Evolutionary conservation across 345 rosid species (phyloP).

Genomic region (Diplotaxis tenuifolia): DNA sequence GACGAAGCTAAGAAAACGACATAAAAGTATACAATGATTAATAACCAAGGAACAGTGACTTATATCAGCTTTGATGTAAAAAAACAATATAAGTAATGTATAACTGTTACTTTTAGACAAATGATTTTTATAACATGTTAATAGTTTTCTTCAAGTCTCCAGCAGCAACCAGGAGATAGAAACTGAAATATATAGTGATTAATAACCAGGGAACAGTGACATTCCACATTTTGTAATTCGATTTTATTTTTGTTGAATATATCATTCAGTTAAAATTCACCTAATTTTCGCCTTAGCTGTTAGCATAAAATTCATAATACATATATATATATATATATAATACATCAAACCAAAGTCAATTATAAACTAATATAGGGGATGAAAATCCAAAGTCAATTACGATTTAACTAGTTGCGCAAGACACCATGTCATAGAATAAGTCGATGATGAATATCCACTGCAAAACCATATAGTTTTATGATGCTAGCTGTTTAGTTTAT

Average conservation of each 20-base stretch:
- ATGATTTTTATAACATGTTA: background rate
- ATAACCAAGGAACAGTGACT: slow-evolving; percentile 14
- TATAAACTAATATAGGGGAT: slow-evolving; percentile 1
- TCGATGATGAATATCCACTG: slow-evolving; percentile 25
- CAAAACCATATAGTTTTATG: slow-evolving; percentile 2
- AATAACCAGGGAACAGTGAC: too few species aligned
- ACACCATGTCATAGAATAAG: slow-evolving; percentile 2
- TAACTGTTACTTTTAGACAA: background rate
- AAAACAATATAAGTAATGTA: background rate
- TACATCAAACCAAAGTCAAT: slow-evolving; percentile 25
- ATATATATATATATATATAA: background rate
- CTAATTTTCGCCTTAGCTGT: slow-evolving; percentile 5
- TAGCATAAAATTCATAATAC: background rate
- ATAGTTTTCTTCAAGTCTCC: background rate
- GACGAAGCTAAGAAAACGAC: slow-evolving; percentile 25
- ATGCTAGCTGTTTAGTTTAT: slow-evolving; percentile 12
- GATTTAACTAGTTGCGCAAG: background rate
- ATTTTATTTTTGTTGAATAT: background rate
- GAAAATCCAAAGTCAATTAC: slow-evolving; percentile 23
- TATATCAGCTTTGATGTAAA: too few species aligned
- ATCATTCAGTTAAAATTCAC: background rate
- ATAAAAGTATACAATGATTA: background rate
- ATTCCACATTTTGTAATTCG: background rate
- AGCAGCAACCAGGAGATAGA: background rate
- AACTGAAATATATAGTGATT: too few species aligned